Base-by-base conservation (phyloP, 805 yeast genomes). In the Teunomyces atbi region DNA sequence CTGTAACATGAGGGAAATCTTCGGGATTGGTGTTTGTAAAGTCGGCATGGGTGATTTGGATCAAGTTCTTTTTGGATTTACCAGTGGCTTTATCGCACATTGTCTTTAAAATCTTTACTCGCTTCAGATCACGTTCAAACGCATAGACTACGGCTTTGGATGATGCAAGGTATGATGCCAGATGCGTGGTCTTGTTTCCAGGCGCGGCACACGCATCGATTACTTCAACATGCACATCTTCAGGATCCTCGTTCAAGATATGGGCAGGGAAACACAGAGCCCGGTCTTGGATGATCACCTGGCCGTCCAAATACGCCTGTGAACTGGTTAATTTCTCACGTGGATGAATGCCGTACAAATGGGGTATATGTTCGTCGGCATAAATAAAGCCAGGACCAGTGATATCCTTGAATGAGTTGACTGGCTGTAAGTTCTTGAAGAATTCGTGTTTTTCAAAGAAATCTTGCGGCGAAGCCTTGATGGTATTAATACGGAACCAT, bases 161-260 rank as follows among this genome's bases (percentile, higher is more conserved):
- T 44, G 59, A 54, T 11, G 51, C 52, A n/a, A 89, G 65, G 42
- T 79, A 71, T 0, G 94, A 81, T 0, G 97, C 96, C 18, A 85
- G 69, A 66, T 92, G 98, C 0, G 97, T 89, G 0, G 99, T 94
- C 63, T 94, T 95, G 65, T 94, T 94, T 4, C 99, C 99, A 4
- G 99, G 99, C 0, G 99, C 99, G 2, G 98, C 91, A 68, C 97
- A 91, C 1, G 97, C 86, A 67, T 94, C 99, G 38, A 94, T 86
- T 8, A 90, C 81, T 19, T 73, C 65, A 48, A 78, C 84, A 38
- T 83, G 85, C 2, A 45, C 42, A 3, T 79, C 72, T 0, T 61
- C 45, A 0, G 92, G 88, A 44, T 66, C 69, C 33, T 55, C 49
- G 50, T 79, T 73, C 41, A 94, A 66, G 21, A 94, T 90, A 49